Percentiles rank a stretch among this genome's conserved stretches.
phyloP scores from a whole-genome alignment of 768 basidiomycete species.

The Tricholoma hemisulphureum region DNA sequence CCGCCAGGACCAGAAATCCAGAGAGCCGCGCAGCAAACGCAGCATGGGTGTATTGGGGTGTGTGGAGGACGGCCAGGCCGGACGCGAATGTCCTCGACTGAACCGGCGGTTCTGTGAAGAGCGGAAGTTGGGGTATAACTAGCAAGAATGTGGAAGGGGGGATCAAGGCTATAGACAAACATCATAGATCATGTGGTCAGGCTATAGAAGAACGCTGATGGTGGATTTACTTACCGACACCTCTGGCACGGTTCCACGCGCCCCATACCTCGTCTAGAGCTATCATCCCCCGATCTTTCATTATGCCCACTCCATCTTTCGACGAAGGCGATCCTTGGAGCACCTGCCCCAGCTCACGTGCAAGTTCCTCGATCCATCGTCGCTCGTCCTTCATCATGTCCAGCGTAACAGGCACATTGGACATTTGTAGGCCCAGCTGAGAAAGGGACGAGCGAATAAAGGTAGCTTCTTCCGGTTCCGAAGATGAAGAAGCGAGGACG shows the following conservation, averaged over 20 bases:
- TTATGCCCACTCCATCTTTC: conserved; percentile 51
- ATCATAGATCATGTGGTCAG: background rate
- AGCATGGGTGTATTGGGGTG: conserved; percentile 66
- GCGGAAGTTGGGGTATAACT: conserved; percentile 64
- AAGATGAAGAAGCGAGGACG: conserved; percentile 36
- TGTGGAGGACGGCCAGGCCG: conserved; percentile 80
- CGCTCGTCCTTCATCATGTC: conserved; percentile 87
- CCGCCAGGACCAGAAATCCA: conserved; percentile 48
- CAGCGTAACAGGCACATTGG: conserved; percentile 77
- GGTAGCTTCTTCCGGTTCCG: conserved; percentile 78
- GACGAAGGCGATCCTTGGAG: conserved; percentile 48
- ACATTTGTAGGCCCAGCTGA: conserved; percentile 82
- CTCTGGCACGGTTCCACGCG: conserved; percentile 90
- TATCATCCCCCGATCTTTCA: conserved; percentile 77
- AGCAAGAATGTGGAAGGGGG: conserved; percentile 85
- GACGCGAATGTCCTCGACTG: conserved; percentile 66
- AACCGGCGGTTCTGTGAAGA: conserved; percentile 67
- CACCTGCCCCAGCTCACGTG: conserved; percentile 75
- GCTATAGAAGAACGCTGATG: background rate
- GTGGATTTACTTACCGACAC: conserved; percentile 63
- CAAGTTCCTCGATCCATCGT: conserved; percentile 77
- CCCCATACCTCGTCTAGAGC: conserved; percentile 94
- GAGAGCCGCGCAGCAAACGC: conserved; percentile 70
- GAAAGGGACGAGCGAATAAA: conserved; percentile 87
- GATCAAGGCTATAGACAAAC: conserved; percentile 63